Evolutionary conservation across 1,139 yeast species (phyloP).

Genomic region (Diutina sp.): DNA sequence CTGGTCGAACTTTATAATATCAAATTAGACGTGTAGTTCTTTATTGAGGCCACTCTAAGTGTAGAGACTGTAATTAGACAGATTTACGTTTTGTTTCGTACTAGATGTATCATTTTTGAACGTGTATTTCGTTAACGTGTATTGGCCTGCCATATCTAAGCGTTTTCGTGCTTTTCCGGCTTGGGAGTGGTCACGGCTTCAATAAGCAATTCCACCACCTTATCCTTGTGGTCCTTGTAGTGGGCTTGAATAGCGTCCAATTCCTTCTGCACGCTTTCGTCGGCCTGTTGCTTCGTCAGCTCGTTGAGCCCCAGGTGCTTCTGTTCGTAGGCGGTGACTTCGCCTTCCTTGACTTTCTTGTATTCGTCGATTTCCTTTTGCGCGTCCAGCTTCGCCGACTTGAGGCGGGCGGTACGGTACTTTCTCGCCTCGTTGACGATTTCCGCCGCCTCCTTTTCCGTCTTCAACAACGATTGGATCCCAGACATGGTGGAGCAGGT

Average conservation of each 20-base stretch:
- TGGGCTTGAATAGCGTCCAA: slow-evolving; percentile 49
- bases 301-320: slow-evolving; percentile 59
- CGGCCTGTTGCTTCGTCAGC: slow-evolving; percentile 62
- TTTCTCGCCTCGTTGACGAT: slow-evolving; percentile 86
- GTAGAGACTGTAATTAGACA: too few relatives aligned
- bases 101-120: too few relatives aligned
- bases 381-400: slow-evolving; percentile 92
- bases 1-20: too few relatives aligned
- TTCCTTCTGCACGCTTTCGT: slow-evolving; percentile 44
- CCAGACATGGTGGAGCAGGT: background rate
- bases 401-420: slow-evolving; percentile 73
- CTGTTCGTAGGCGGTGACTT: slow-evolving; percentile 59
- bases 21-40: too few relatives aligned
- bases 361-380: slow-evolving; percentile 79
- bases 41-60: too few relatives aligned
- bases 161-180: slow-evolving; percentile 76
- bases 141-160: slow-evolving; percentile 13
- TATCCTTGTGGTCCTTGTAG: slow-evolving; percentile 48
- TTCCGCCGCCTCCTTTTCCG: slow-evolving; percentile 94
- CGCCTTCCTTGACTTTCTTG: slow-evolving; percentile 74
- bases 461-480: slow-evolving; percentile 19
- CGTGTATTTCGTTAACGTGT: slow-evolving; percentile 13
- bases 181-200: slow-evolving; percentile 71
- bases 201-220: slow-evolving; percentile 64
- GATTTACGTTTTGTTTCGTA: too few relatives aligned